Evolutionary conservation across 2,329 filamentous ascomycete species (phyloP).

Genomic region (Aspergillus quadrilineatus): DNA sequence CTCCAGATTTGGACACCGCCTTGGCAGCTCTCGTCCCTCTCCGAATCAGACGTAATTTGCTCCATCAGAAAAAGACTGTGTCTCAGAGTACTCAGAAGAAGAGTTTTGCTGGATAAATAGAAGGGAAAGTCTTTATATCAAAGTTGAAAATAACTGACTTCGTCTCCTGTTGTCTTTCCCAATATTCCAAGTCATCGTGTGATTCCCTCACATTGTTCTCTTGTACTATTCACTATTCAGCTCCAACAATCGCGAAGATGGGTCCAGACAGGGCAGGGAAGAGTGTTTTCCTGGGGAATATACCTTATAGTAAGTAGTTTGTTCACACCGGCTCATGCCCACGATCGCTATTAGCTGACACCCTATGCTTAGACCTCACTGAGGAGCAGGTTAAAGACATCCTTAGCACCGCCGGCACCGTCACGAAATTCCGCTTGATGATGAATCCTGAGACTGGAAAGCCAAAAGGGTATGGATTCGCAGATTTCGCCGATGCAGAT

Average conservation of each 20-base stretch:
- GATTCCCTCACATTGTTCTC: background rate
- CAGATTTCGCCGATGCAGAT: constrained; percentile 91
- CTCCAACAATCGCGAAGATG: constrained; percentile 30
- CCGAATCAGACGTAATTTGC: background rate
- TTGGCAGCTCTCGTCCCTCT: constrained; percentile 8
- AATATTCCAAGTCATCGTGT: background rate
- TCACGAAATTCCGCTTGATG: constrained; percentile 87
- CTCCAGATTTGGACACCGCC: constrained; percentile 29
- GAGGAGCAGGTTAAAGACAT: constrained; percentile 96
- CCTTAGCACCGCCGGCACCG: constrained; percentile 84
- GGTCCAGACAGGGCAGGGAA: constrained; percentile 46
- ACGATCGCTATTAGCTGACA: background rate
- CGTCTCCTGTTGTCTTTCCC: background rate
- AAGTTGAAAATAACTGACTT: constrained; percentile 1
- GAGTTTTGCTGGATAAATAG: background rate
- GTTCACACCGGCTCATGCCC: constrained; percentile 31
- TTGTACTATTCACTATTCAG: background rate
- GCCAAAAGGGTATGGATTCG: constrained; percentile 95
- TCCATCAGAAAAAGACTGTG: background rate
- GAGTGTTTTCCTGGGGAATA: constrained; percentile 51
- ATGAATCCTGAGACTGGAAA: constrained; percentile 94
- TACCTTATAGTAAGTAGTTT: constrained; percentile 70
- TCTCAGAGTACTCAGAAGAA: constrained; percentile 5
- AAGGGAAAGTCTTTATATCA: background rate
- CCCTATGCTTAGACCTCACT: constrained; percentile 68